Evolutionary conservation across 1,284 basidiomycete genomes (phyloP).

Genomic region (Melampsora larici-populina): DNA sequence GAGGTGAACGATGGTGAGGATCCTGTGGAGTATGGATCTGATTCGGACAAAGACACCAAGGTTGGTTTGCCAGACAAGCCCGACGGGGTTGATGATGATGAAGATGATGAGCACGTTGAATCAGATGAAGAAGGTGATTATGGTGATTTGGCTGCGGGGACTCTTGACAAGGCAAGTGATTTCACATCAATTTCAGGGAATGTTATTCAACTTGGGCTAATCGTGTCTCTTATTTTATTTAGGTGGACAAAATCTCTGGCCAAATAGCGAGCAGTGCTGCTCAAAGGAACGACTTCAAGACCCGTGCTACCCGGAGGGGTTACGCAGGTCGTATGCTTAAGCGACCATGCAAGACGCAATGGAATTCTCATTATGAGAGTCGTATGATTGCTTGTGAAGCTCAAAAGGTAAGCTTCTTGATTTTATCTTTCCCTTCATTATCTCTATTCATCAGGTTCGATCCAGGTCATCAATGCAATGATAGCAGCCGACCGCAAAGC

Average conservation of each 20-base stretch:
- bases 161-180: background rate
- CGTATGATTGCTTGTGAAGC: background rate
- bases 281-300: no score
- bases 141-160: background rate
- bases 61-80: background rate
- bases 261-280: no score
- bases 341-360: background rate
- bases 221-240: background rate
- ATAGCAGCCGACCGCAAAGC: no score
- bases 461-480: no score
- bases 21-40: background rate
- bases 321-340: no score
- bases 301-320: no score
- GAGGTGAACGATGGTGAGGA: background rate
- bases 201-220: background rate
- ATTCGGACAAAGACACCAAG: background rate
- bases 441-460: background rate
- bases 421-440: no score
- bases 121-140: background rate
- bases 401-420: background rate
- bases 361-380: slow-evolving; percentile 7
- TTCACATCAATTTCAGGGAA: background rate
- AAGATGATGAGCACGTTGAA: background rate
- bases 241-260: background rate
- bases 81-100: no score